Conservation (phyloP, 164 flowering plant species). For the Chloranthus sessilifolius region DNA sequence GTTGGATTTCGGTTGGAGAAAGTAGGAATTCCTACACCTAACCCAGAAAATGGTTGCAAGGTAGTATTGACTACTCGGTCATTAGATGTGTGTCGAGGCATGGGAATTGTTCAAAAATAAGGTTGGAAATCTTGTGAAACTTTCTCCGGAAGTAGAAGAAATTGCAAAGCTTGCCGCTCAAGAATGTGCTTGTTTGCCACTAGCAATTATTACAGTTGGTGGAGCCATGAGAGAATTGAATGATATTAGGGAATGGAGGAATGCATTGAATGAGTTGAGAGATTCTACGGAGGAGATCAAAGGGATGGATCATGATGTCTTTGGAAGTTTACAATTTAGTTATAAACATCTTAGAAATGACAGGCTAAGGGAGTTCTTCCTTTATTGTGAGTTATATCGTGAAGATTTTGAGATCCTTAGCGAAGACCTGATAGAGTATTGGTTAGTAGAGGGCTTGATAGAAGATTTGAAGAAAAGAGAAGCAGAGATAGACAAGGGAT, state of each 20-base stretch:
- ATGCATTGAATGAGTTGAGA: not conserved
- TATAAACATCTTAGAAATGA: not conserved
- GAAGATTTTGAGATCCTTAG: not conserved
- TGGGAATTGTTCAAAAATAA: conserved; percentile 1
- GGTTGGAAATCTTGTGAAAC: not conserved
- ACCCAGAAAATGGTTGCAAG: not conserved
- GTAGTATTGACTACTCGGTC: not conserved
- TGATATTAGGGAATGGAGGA: not conserved
- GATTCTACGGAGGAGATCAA: not conserved
- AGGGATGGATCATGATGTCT: conserved; percentile 1
- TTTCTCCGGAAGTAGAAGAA: not conserved
- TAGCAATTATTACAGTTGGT: not conserved
- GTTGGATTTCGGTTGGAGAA: not conserved
- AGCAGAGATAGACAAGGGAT: not conserved
- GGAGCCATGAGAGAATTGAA: conserved; percentile 5
- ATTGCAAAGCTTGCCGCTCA: not conserved
- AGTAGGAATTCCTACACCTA: conserved; percentile 2
- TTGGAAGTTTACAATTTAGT: not conserved
- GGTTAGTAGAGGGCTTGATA: no score
- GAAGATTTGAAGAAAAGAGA: not conserved
- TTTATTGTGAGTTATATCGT: not conserved
- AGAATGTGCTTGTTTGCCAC: conserved; percentile 6
- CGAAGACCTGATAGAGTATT: not conserved
- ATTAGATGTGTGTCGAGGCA: not conserved
- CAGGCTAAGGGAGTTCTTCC: not conserved